Evolutionary conservation across 352 stramenopile genomes (phyloP), one percentile per base, ranked within the genome.

Genomic region (Phytophthora melonis): DNA sequence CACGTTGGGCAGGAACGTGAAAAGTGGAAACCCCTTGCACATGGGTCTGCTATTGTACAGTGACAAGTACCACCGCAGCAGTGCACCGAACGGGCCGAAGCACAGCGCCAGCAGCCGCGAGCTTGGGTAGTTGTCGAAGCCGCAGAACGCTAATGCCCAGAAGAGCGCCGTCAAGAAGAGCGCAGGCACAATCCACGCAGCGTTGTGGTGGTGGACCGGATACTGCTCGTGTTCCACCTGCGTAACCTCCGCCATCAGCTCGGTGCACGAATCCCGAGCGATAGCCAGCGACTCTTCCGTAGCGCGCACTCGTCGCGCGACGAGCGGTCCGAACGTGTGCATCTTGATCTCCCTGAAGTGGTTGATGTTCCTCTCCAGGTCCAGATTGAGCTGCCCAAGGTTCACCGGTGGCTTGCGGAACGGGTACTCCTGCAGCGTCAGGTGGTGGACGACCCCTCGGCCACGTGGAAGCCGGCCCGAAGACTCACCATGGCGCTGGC

Each of bases 1-100:
- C 27, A 92, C 74, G 58, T 92, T 92, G 6, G 83, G 81, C n/a
- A 80, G n/a, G 59, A 92, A 88, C 43, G 85, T 92, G 57, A 78
- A 89, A 21, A 90, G 61, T n/a, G 85, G 85, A 43, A 92, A 88
- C n/a, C 72, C 66, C 50, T 86, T 88, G 56, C 74, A 91, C 53
- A 63, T 60, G 5, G 83, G 75, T 41, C 77, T 72, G 60, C 58
- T 76, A 68, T 92, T 92, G 58, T 75, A 72, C 43, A 90, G 53
- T 27, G 83, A 90, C 41, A 92, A 73, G 32, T 83, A 84, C 64
- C 81, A 92, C 13, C 85, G 83, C 47, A 88, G 52, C 43, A 90
- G 59, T 27, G 85, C 85, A 21, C 85, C 85, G 39, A 92, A 87
- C 1, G 82, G 79, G n/a, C 77, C 84, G 50, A 90, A 78, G 60